phyloP scores from a whole-genome alignment of 75 land plant species.

The Isoetes taiwanensis region DNA sequence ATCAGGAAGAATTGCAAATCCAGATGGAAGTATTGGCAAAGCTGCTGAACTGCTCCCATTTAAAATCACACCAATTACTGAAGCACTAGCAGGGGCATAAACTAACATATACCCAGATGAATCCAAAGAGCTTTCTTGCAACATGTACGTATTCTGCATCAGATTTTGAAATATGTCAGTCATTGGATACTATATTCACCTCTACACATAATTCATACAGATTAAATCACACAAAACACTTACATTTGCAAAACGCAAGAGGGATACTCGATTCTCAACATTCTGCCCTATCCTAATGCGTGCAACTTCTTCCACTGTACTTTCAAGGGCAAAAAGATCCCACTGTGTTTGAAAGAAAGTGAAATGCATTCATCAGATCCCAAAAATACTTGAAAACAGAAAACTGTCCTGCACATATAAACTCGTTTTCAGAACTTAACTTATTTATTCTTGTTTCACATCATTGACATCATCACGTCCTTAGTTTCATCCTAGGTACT shows the following conservation, averaged over 20 bases:
- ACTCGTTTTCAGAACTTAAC: constrained; percentile 1
- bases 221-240: too few species aligned
- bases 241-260: too few species aligned
- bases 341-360: too few species aligned
- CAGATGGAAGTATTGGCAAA: constrained; percentile 60
- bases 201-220: too few species aligned
- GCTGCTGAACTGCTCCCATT: constrained; percentile 51
- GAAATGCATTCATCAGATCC: too few species aligned
- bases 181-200: too few species aligned
- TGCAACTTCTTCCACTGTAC: constrained; percentile 69
- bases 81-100: constrained; percentile 49
- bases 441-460: too few species aligned
- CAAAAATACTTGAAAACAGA: too few species aligned
- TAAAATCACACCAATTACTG: constrained; percentile 49
- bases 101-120: constrained; percentile 51
- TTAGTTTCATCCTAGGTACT: too few species aligned
- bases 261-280: constrained; percentile 64
- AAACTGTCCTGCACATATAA: neutral
- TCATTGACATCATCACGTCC: too few species aligned
- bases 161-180: too few species aligned
- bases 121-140: constrained; percentile 82
- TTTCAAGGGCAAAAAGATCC: constrained; percentile 72
- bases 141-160: constrained; percentile 46
- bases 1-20: constrained; percentile 48
- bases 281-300: constrained; percentile 69